These are phyloP conservation scores for Phytopythium litorale DNA, from an alignment of 352 stramenopile genomes.

Conservation along the genomic window DNA sequence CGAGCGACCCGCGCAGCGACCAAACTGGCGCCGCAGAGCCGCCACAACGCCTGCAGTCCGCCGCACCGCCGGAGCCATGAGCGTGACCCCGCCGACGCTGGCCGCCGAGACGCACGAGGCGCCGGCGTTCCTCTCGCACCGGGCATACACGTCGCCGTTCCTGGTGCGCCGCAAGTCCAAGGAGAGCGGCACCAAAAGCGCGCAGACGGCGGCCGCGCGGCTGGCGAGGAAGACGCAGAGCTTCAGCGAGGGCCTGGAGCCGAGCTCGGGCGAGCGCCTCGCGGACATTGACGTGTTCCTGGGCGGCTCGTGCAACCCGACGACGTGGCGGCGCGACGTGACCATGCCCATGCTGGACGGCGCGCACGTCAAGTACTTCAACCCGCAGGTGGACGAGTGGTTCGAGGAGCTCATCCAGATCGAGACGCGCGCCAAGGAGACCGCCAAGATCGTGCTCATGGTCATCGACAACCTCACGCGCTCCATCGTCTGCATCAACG, in stretches of 20 bases:
- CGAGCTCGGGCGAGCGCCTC: conserved; percentile 19
- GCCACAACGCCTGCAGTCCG: neutral
- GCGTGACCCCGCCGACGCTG: neutral
- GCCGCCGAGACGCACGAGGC: neutral
- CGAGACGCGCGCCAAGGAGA: conserved; percentile 79
- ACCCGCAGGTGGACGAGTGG: conserved; percentile 90
- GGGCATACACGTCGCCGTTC: conserved; percentile 67
- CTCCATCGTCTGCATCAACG: conserved; percentile 84
- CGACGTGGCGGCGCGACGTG: conserved; percentile 78
- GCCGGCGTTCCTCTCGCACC: conserved; percentile 11
- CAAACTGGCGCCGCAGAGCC: neutral
- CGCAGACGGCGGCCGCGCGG: conserved; percentile 12
- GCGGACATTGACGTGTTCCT: conserved; percentile 71
- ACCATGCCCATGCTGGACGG: conserved; percentile 73
- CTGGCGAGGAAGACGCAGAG: conserved; percentile 44
- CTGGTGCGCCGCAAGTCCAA: conserved; percentile 28
- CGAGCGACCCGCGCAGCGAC: neutral
- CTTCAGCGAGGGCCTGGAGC: conserved; percentile 48
- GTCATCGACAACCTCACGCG: conserved; percentile 80
- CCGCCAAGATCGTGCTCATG: conserved; percentile 79
- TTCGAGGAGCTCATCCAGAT: conserved; percentile 80
- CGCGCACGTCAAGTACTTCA: conserved; percentile 75
- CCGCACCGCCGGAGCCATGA: neutral
- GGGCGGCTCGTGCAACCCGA: conserved; percentile 86
- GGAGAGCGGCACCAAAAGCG: conserved; percentile 17